Percentiles rank a stretch among this genome's conserved stretches.
Conservation (phyloP, 2,329 filamentous ascomycete genomes). For the Aspergillus pseudotamarii region DNA sequence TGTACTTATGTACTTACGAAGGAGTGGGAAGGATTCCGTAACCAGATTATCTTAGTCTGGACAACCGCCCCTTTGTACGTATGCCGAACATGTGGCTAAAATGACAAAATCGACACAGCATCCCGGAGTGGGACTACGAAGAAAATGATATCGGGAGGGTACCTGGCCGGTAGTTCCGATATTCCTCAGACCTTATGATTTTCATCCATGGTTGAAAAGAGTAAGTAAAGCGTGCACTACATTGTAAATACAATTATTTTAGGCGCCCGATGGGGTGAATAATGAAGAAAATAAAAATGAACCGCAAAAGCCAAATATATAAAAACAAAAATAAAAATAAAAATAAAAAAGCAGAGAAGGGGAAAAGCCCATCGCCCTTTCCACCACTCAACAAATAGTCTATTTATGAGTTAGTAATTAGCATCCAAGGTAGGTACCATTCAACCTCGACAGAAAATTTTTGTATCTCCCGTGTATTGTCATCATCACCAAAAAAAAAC, state of each 20-base stretch:
- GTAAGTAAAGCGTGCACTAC: not conserved
- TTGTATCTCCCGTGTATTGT: not conserved
- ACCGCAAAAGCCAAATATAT: not conserved
- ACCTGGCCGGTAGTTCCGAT: constrained; percentile 1
- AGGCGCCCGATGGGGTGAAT: not conserved
- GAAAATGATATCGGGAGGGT: constrained; percentile 1
- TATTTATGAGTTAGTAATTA: not conserved
- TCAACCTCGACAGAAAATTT: not conserved
- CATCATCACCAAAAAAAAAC: too few relatives aligned
- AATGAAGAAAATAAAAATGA: not conserved
- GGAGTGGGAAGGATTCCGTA: not conserved
- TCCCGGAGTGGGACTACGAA: not conserved
- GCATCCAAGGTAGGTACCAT: not conserved
- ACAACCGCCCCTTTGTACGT: not conserved
- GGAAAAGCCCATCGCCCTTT: not conserved
- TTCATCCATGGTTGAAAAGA: not conserved
- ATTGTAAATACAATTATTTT: not conserved
- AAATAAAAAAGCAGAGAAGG: not conserved
- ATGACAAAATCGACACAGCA: constrained; percentile 1
- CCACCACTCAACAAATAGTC: not conserved
- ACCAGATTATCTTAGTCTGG: not conserved
- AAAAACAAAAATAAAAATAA: not conserved
- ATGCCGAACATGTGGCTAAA: not conserved
- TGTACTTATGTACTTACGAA: not conserved
- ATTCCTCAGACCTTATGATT: not conserved